Percentiles rank a stretch among this genome's conserved stretches.
Conservation (phyloP, 768 basidiomycete species). For the Rossbeevera mucosa region DNA sequence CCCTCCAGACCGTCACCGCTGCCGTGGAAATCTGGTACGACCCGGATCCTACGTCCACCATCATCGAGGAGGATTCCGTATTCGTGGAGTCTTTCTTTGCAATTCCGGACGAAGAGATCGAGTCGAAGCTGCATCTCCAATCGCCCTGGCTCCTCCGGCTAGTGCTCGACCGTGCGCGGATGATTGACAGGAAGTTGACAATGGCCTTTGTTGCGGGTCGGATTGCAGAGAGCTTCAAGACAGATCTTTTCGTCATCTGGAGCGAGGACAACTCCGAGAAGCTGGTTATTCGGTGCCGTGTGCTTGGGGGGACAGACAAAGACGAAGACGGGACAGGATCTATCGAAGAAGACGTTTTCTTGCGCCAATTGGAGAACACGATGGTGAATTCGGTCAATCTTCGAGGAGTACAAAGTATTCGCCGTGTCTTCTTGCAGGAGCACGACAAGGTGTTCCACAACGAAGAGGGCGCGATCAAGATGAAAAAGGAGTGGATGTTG, state of each 20-base stretch:
- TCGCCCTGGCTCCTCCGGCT: conserved; percentile 98
- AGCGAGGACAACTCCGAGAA: conserved; percentile 98
- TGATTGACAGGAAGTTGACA: conserved; percentile 94
- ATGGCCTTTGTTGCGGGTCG: conserved; percentile 93
- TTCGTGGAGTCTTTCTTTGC: conserved; percentile 99
- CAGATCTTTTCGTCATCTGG: conserved; percentile 97
- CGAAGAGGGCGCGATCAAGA: conserved; percentile 60
- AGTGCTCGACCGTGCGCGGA: conserved; percentile 93
- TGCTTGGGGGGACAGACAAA: conserved; percentile 78
- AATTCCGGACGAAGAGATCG: conserved; percentile 95
- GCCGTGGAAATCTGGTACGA: conserved; percentile 99
- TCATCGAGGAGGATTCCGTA: conserved; percentile 92
- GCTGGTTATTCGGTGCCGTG: conserved; percentile 93
- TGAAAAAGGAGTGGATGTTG: conserved; percentile 83
- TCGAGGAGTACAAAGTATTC: conserved; percentile 87
- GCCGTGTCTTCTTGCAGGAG: conserved; percentile 89
- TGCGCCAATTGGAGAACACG: conserved; percentile 92
- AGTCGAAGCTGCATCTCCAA: conserved; percentile 83
- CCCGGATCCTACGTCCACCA: conserved; percentile 84
- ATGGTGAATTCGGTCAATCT: conserved; percentile 94
- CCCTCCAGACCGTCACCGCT: conserved; percentile 88
- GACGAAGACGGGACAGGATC: conserved; percentile 73
- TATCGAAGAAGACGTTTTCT: conserved; percentile 91
- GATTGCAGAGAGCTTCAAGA: conserved; percentile 92
- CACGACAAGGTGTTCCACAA: conserved; percentile 72